Base-by-base conservation (phyloP, 768 basidiomycete genomes). In the Lactifluus rugatus region DNA sequence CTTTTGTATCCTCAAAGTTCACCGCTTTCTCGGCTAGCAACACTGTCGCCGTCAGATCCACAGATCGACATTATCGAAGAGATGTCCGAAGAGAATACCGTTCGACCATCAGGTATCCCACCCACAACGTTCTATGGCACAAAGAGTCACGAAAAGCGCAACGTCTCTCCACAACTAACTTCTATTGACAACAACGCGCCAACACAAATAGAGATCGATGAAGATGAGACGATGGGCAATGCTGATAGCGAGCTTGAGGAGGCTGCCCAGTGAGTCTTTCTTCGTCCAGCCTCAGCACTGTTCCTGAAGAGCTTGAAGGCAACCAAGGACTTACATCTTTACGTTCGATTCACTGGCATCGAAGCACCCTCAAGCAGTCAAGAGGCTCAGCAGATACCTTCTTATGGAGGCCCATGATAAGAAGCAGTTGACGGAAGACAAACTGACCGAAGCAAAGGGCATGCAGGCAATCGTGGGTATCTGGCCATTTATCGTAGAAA, bases 281-380 rank as follows among this genome's bases (percentile, higher is more conserved):
- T 52, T 17, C 25, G 19, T 17, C 23, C 11, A 52, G 55, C 26
- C 42, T 21, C 51, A 32, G 39, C 32, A 14, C n/a, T 21, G 3
- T 48, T n/a, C 8, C 54, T 49, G 25, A 53, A 14, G 28, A 4
- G 17, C 26, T 48, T 21, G 51, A 5, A 66, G 92, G 89, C 57
- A 84, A 28, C 50, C 42, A 19, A 55, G 39, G 23, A 64, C 89
- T 6, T 83, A 81, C 62, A 85, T 99, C 34, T 84, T 93, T 68
- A 91, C 85, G 0, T 80, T 99, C 54, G 96, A 99, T 69, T 98
- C 95, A 1, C 77, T 99, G 47, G 86, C 87, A 5, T 73, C 75
- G 14, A 72, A 74, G n/a, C 94, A 97, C 70, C 75, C 76, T 0
- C 76, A 81, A 32, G 91, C 82, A 5, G 69, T 76, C 42, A 84